Base-by-base conservation (phyloP, 2,329 filamentous ascomycete genomes). In the Pseudocercospora vitis region DNA sequence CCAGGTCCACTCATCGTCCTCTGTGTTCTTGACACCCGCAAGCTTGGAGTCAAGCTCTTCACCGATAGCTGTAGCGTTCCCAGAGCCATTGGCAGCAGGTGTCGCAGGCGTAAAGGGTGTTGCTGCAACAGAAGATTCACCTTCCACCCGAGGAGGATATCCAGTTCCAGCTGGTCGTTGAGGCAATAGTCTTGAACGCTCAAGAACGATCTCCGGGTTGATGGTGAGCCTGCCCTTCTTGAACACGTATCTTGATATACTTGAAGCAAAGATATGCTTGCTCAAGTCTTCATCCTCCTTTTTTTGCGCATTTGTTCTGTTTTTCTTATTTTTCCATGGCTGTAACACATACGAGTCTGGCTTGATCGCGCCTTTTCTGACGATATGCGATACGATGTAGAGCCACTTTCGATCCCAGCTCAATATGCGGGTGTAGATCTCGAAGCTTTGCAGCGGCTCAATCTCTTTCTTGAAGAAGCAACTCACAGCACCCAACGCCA, bases 121-220 rank as follows among this genome's bases (percentile, higher is more conserved):
- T 3, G 54, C 59, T 7, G 55, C 54, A 12, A 53, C 54, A 23
- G 53, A 37, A 31, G 24, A 57, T 7, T 55, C 52, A 2, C 50
- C 53, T 48, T 69, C 67, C 14, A 59, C 53, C 32, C 66, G 52
- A 2, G 68, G 66, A 14, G 67, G 68, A 23, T 65, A 58, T 11
- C 65, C 62, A 1, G 67, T 58, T 9, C 85, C 86, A 8, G 81
- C 84, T 0, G 90, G 89, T 44, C 85, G 79, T 53, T 80, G 74
- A 0, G 94, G 94, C 47, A 97, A 74, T 68, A 96, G 76, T 1
- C 85, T 84, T 46, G 86, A 86, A 29, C 85, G 81, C 37, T 81
- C 77, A 21, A 97, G 77, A 6, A 92, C 78, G 42, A 88, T 78
- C 62, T 91, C 87, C 0, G 94, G 91, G 60, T 91, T 84, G 3